Evolutionary conservation across 176 grass and related monocot genomes (phyloP).

Genomic region (Typha latifolia): DNA sequence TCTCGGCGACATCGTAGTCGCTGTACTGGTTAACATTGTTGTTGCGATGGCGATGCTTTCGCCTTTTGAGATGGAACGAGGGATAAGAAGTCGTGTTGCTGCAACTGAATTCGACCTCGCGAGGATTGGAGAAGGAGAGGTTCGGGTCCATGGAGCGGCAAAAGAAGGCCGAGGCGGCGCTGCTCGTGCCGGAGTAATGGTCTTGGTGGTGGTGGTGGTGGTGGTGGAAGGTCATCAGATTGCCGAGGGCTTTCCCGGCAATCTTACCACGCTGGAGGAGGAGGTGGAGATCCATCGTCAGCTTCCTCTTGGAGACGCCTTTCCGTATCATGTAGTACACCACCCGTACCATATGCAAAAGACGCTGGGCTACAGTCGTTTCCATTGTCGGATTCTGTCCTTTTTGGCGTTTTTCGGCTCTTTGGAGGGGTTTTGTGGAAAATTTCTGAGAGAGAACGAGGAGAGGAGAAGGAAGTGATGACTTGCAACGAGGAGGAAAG

Average conservation of each 20-base stretch:
- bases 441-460: neutral
- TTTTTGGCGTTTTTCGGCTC: neutral
- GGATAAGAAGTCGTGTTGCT: conserved; percentile 48
- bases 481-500: conserved; percentile 21
- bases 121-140: conserved; percentile 23
- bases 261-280: conserved; percentile 70
- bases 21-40: neutral
- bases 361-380: conserved; percentile 41
- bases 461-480: conserved; percentile 8
- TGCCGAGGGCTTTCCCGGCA: conserved; percentile 38
- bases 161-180: neutral
- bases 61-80: conserved; percentile 4
- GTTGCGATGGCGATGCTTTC: neutral
- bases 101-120: conserved; percentile 92
- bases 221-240: conserved; percentile 38
- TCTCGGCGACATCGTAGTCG: conserved; percentile 29
- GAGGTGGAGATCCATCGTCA: conserved; percentile 66
- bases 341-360: conserved; percentile 42
- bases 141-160: conserved; percentile 17
- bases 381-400: conserved; percentile 32
- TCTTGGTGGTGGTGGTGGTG: neutral
- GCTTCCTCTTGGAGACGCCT: conserved; percentile 59
- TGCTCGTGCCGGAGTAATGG: neutral
- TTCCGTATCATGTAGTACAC: conserved; percentile 75
- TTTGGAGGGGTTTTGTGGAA: neutral